phyloP scores from a whole-genome alignment of 2,329 filamentous ascomycete species.

The Aspergillus sp. region DNA sequence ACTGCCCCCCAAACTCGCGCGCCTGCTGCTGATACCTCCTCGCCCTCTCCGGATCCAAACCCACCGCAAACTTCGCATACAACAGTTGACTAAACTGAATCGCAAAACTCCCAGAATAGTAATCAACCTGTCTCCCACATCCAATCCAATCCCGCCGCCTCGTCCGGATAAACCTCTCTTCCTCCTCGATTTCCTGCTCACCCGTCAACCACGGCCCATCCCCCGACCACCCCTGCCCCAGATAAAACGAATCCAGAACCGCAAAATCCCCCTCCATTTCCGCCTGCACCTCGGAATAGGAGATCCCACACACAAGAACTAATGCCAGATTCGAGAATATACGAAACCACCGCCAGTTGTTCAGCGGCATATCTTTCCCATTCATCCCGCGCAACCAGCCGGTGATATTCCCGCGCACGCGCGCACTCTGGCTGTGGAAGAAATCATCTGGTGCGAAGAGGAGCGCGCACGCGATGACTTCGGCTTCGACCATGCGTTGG shows the following conservation, averaged over 20 bases:
- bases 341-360: slow-evolving; percentile 22
- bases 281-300: neutral
- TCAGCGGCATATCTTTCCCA: slow-evolving; percentile 16
- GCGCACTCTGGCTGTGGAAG: slow-evolving; percentile 13
- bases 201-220: slow-evolving; percentile 15
- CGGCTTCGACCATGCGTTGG: slow-evolving; percentile 27
- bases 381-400: slow-evolving; percentile 14
- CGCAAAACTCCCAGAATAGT: slow-evolving; percentile 21
- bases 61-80: slow-evolving; percentile 12
- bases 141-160: neutral
- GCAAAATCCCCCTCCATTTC: slow-evolving; percentile 12
- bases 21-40: slow-evolving; percentile 12
- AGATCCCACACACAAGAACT: slow-evolving; percentile 5
- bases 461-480: slow-evolving; percentile 19
- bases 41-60: slow-evolving; percentile 2
- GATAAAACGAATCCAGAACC: slow-evolving; percentile 17
- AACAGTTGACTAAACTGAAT: slow-evolving; percentile 21
- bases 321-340: slow-evolving; percentile 17
- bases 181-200: neutral
- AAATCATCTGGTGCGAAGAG: slow-evolving; percentile 18
- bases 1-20: slow-evolving; percentile 14
- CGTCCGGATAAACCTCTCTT: neutral
- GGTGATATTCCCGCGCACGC: slow-evolving; percentile 12
- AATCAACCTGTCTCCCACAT: slow-evolving; percentile 15
- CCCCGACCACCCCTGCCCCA: slow-evolving; percentile 15